Conservation (phyloP, 495 filamentous ascomycete species). For the Acidiella bohemica region DNA sequence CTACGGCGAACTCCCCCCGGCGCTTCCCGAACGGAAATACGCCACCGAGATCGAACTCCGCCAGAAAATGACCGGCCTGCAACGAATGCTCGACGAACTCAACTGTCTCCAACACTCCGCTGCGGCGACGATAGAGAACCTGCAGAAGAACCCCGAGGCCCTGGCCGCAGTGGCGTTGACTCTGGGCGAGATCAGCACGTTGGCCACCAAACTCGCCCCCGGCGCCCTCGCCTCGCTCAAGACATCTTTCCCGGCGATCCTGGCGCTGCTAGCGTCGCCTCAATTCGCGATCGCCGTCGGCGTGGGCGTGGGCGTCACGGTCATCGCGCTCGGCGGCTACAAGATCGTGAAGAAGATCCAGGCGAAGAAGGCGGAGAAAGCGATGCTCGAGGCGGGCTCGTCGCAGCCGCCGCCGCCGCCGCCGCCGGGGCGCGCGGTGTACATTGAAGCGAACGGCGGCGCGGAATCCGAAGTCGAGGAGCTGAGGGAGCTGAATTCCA, state of each 20-base stretch:
- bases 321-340: constrained; percentile 89
- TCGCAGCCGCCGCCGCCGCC: no score
- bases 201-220: constrained; percentile 75
- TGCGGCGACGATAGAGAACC: constrained; percentile 64
- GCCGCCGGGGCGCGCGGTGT: constrained; percentile 5
- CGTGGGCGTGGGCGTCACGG: constrained; percentile 74
- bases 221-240: constrained; percentile 62
- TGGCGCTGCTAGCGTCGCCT: constrained; percentile 73
- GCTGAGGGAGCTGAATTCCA: constrained; percentile 39
- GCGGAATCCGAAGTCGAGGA: constrained; percentile 27
- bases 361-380: constrained; percentile 34
- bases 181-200: constrained; percentile 74
- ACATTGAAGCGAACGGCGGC: constrained; percentile 36
- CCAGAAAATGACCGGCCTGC: constrained; percentile 52
- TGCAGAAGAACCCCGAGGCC: constrained; percentile 84
- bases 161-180: constrained; percentile 89
- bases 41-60: constrained; percentile 47
- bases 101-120: constrained; percentile 80
- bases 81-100: constrained; percentile 64
- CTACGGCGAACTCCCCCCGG: constrained; percentile 58
- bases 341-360: constrained; percentile 87
- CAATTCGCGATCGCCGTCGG: constrained; percentile 90
- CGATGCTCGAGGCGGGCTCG: constrained; percentile 44
- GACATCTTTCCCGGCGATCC: constrained; percentile 63
- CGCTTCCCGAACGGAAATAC: constrained; percentile 25